A percentile compares a stretch with the other conserved stretches of the same genome.
Evolutionary conservation across 306 rosid species (phyloP).

Genomic region (Betula pendula): DNA sequence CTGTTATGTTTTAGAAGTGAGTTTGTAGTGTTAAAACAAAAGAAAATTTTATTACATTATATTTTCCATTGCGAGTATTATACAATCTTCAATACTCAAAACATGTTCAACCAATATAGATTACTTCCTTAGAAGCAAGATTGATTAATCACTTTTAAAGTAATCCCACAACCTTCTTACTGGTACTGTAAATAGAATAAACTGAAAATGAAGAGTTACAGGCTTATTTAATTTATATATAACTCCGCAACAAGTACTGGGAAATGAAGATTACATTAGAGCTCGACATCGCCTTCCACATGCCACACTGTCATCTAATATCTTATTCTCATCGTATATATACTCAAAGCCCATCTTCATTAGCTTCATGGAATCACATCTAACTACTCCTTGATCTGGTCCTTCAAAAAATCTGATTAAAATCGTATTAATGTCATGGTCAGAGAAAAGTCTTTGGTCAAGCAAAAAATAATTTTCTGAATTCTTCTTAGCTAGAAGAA

Average conservation of each 20-base stretch:
- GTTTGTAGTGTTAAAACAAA: too few relatives aligned
- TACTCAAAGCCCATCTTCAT: conserved; percentile 26
- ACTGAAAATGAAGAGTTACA: background rate
- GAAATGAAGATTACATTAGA: background rate
- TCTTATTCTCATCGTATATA: conserved; percentile 8
- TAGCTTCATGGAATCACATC: conserved; percentile 25
- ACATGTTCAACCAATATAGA: too few relatives aligned
- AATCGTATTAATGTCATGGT: background rate
- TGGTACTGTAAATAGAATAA: background rate
- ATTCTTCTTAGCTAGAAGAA: background rate
- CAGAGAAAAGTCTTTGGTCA: background rate
- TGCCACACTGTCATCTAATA: conserved; percentile 23
- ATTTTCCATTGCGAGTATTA: too few relatives aligned
- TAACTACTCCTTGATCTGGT: conserved; percentile 8
- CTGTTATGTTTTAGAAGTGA: too few relatives aligned
- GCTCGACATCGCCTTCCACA: conserved; percentile 8
- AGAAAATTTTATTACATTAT: too few relatives aligned
- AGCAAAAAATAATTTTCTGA: background rate
- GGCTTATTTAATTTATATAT: background rate
- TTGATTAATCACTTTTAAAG: too few relatives aligned
- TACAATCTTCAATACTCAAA: too few relatives aligned
- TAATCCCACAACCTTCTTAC: too few relatives aligned
- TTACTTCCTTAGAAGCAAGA: too few relatives aligned
- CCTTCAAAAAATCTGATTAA: conserved; percentile 21
- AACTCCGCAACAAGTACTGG: background rate